Percentiles rank a stretch among this genome's conserved stretches.
phyloP scores from a whole-genome alignment of 495 filamentous ascomycete genomes.

The Evansstolkia leycettana region DNA sequence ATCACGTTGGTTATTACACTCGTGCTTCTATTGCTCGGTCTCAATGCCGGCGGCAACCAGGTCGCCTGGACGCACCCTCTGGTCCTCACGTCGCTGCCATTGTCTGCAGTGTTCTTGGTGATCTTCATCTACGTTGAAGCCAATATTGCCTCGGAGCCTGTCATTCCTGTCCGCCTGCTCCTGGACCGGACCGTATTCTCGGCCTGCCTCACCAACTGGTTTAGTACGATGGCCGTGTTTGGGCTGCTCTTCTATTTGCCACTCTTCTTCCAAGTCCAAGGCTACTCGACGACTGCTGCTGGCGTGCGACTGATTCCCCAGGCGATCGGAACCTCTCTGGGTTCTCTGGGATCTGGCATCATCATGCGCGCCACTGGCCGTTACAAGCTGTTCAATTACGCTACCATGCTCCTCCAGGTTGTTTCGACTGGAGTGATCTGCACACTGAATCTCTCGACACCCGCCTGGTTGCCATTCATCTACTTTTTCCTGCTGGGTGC shows the following conservation, averaged over 20 bases:
- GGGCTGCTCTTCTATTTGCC: slow-evolving; percentile 65
- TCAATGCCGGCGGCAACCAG: slow-evolving; percentile 77
- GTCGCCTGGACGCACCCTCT: slow-evolving; percentile 78
- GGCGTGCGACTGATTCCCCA: slow-evolving; percentile 60
- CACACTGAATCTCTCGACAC: slow-evolving; percentile 43
- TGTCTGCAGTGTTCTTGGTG: slow-evolving; percentile 43
- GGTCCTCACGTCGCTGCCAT: slow-evolving; percentile 54
- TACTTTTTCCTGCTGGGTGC: slow-evolving; percentile 56
- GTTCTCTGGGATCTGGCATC: slow-evolving; percentile 55
- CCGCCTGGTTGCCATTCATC: slow-evolving; percentile 51
- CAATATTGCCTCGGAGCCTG: slow-evolving; percentile 53
- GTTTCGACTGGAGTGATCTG: slow-evolving; percentile 34
- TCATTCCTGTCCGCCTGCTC: slow-evolving; percentile 75
- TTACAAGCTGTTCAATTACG: slow-evolving; percentile 49
- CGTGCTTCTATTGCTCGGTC: slow-evolving; percentile 63
- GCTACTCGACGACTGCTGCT: slow-evolving; percentile 54
- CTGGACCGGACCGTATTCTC: slow-evolving; percentile 58
- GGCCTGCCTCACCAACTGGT: slow-evolving; percentile 69
- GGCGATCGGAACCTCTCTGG: slow-evolving; percentile 53
- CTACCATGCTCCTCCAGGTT: slow-evolving; percentile 40
- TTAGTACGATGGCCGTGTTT: slow-evolving; percentile 40
- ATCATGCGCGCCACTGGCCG: slow-evolving; percentile 69
- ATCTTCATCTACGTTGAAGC: slow-evolving; percentile 58
- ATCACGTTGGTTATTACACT: slow-evolving; percentile 55
- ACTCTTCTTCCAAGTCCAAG: slow-evolving; percentile 70